phyloP scores from a whole-genome alignment of 2,329 filamentous ascomycete genomes.

The Xylaria polymorpha region DNA sequence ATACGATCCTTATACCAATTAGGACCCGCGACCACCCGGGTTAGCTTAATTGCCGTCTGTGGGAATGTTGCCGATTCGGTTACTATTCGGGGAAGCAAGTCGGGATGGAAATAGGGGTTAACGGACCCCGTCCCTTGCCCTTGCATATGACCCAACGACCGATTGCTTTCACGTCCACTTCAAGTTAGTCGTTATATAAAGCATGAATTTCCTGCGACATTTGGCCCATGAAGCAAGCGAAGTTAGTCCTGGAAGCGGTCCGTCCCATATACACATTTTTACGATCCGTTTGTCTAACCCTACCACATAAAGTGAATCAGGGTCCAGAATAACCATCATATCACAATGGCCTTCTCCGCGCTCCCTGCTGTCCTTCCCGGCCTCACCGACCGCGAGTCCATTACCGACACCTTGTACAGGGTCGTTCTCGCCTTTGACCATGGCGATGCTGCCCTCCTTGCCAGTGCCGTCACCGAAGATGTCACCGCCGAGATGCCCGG shows the following conservation, averaged over 20 bases:
- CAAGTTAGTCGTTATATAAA: not conserved
- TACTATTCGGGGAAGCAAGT: too few relatives aligned
- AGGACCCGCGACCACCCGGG: too few relatives aligned
- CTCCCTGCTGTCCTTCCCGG: slow-evolving; percentile 17
- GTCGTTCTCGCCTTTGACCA: slow-evolving; percentile 12
- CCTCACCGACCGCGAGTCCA: slow-evolving; percentile 23
- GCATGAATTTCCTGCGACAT: not conserved
- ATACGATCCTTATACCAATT: too few relatives aligned
- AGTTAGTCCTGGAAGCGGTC: not conserved
- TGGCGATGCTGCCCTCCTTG: slow-evolving; percentile 9
- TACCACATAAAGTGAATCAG: not conserved
- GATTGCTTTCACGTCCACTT: not conserved
- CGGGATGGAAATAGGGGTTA: not conserved
- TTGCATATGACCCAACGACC: not conserved
- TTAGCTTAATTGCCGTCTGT: too few relatives aligned
- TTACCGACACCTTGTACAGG: slow-evolving; percentile 20
- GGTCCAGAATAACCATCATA: not conserved
- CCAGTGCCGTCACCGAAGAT: slow-evolving; percentile 4
- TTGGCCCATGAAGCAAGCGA: not conserved
- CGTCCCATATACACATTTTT: not conserved
- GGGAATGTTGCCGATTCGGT: too few relatives aligned
- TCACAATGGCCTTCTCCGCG: not conserved
- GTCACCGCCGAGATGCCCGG: not conserved
- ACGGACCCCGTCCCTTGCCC: not conserved
- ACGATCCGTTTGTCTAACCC: not conserved